Conservation (phyloP, 192 early-diverging fungal genomes). For the Funneliformis geosporum region DNA sequence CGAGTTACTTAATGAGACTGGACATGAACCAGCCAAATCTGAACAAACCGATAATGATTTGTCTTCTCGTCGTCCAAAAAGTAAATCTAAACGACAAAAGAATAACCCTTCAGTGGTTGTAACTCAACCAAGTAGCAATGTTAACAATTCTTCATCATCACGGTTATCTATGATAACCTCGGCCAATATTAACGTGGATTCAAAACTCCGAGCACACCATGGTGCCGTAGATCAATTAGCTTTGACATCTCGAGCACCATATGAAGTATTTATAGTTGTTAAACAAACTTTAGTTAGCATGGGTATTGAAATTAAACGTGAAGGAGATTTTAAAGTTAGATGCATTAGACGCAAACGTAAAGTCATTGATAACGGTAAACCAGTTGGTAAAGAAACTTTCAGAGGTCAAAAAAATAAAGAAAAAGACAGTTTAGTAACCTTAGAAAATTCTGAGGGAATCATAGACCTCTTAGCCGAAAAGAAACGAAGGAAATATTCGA, state of each 20-base stretch:
- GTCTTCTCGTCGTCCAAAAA: neutral
- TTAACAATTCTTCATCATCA: conserved; percentile 23
- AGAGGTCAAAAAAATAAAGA: neutral
- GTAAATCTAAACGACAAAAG: conserved; percentile 7
- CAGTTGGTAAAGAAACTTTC: neutral
- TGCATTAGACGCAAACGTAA: conserved; percentile 53
- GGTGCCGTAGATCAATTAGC: conserved; percentile 74
- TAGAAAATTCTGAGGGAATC: neutral
- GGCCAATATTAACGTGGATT: conserved; percentile 37
- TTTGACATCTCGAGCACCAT: conserved; percentile 63
- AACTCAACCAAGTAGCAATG: conserved; percentile 24
- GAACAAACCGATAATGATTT: neutral
- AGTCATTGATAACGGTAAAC: conserved; percentile 1
- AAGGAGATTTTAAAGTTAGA: conserved; percentile 60
- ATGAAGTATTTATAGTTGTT: conserved; percentile 67
- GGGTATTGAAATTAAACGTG: conserved; percentile 57
- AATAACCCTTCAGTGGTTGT: conserved; percentile 12
- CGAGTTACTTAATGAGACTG: neutral
- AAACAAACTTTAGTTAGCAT: conserved; percentile 54
- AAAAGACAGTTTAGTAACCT: neutral
- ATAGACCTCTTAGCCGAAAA: conserved; percentile 10
- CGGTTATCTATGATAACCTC: conserved; percentile 27
- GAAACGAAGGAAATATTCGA: conserved; percentile 29
- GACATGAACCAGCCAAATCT: neutral
- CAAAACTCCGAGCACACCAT: conserved; percentile 70